Percentiles rank a stretch among this genome's conserved stretches.
Conservation (phyloP, 768 basidiomycete genomes). For the Sutorius australiensis region DNA sequence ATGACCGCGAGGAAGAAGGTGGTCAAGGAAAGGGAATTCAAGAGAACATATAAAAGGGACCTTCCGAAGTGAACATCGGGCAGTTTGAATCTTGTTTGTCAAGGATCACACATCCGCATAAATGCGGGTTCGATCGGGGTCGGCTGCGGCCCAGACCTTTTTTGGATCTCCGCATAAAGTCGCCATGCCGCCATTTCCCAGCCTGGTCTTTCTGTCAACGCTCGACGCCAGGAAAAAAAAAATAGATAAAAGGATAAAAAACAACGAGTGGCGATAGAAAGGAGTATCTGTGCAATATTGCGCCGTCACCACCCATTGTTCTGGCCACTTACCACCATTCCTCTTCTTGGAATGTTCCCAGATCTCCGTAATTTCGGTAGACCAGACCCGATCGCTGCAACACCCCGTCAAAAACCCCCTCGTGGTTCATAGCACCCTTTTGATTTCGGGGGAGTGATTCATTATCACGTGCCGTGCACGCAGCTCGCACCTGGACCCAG, state of each 20-base stretch:
- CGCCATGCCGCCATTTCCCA: slow-evolving; percentile 24
- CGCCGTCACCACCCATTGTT: neutral
- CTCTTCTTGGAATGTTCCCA: neutral
- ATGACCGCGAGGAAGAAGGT: slow-evolving; percentile 32
- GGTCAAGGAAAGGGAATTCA: slow-evolving; percentile 33
- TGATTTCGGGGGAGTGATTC: slow-evolving; percentile 26
- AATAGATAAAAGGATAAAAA: neutral
- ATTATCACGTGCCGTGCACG: slow-evolving; percentile 29
- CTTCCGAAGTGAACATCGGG: slow-evolving; percentile 34
- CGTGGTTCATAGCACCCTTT: slow-evolving; percentile 26
- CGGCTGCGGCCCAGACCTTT: slow-evolving; percentile 35
- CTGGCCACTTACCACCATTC: neutral
- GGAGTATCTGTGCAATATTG: neutral
- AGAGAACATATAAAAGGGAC: slow-evolving; percentile 39
- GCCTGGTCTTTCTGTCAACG: slow-evolving; percentile 20
- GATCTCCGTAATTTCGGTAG: neutral
- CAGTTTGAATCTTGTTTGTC: slow-evolving; percentile 33
- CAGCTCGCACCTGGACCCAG: slow-evolving; percentile 21
- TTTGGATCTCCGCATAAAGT: slow-evolving; percentile 34
- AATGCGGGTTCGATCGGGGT: slow-evolving; percentile 37
- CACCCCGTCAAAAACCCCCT: slow-evolving; percentile 21
- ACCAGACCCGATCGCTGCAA: neutral
- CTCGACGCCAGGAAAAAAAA: slow-evolving; percentile 14
- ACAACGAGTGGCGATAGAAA: neutral
- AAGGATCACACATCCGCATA: slow-evolving; percentile 30